These are phyloP conservation scores for Corymbia calophylla DNA, from an alignment of 441 rosid species.

Conservation along the genomic window DNA sequence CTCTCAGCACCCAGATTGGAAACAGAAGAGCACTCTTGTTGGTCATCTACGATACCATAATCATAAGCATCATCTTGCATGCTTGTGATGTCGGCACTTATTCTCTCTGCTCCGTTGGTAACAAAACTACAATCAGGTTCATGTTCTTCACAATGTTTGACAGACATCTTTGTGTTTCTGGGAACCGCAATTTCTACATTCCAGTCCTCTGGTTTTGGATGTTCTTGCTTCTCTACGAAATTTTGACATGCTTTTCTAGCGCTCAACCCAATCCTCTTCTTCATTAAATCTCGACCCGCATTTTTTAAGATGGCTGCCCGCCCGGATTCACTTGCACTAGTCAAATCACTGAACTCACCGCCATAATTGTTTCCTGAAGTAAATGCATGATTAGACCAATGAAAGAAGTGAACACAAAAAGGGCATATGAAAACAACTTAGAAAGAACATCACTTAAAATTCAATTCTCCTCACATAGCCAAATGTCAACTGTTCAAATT, in stretches of 20 bases:
- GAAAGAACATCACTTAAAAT: neutral
- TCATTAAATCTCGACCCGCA: conserved; percentile 33
- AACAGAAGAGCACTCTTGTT: conserved; percentile 51
- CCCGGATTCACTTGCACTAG: conserved; percentile 38
- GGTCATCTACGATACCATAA: conserved; percentile 48
- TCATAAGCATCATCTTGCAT: conserved; percentile 43
- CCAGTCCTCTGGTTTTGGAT: conserved; percentile 62
- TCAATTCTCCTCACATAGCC: neutral
- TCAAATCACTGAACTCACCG: conserved; percentile 47
- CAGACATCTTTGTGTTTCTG: conserved; percentile 27
- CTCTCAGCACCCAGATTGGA: conserved; percentile 37
- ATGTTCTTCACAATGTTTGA: conserved; percentile 42
- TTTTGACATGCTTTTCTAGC: conserved; percentile 32
- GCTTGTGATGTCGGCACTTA: conserved; percentile 27
- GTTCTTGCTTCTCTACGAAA: conserved; percentile 29
- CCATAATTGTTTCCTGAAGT: conserved; percentile 55
- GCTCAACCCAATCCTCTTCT: conserved; percentile 50
- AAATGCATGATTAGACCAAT: conserved; percentile 7
- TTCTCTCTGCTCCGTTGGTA: conserved; percentile 50
- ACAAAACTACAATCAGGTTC: conserved; percentile 80
- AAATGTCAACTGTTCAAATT: neutral
- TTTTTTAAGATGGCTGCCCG: conserved; percentile 33
- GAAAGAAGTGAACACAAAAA: neutral
- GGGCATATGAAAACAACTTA: neutral
- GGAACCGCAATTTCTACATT: conserved; percentile 72